A percentile compares a stretch with the other conserved stretches of the same genome.
These are phyloP conservation scores for Cytospora mali DNA, from an alignment of 2,329 filamentous ascomycete species.

Conservation along the genomic window DNA sequence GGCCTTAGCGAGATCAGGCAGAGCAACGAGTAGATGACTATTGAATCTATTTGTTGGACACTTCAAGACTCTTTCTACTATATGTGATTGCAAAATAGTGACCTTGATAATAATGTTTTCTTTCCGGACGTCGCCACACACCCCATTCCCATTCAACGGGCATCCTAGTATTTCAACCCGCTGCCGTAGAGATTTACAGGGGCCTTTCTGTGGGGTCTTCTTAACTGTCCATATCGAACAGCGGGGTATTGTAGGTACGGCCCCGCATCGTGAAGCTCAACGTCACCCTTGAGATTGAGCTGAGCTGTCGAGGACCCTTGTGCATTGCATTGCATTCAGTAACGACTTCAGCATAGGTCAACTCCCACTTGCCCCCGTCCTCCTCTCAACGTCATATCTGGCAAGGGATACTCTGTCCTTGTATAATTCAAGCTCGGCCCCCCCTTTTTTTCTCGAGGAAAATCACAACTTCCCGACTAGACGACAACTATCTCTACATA, in stretches of 20 bases:
- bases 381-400: neutral
- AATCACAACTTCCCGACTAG: neutral
- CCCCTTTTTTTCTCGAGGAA: neutral
- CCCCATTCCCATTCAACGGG: neutral
- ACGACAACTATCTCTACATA: neutral
- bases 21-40: conserved; percentile 49
- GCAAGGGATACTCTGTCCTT: neutral
- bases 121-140: neutral
- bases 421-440: neutral
- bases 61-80: neutral
- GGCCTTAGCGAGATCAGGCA: conserved; percentile 32
- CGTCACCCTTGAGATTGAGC: neutral
- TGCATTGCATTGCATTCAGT: neutral
- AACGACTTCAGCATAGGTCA: neutral
- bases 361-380: neutral
- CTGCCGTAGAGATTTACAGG: too few species aligned
- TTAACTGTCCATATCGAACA: neutral
- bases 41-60: conserved; percentile 54
- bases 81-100: neutral
- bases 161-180: neutral
- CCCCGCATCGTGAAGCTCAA: conserved; percentile 20
- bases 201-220: neutral
- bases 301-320: neutral
- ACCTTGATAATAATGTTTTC: neutral
- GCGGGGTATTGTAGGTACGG: conserved; percentile 16